phyloP scores from a whole-genome alignment of 73 alveolate species.

The Paramecium biaurelia region DNA sequence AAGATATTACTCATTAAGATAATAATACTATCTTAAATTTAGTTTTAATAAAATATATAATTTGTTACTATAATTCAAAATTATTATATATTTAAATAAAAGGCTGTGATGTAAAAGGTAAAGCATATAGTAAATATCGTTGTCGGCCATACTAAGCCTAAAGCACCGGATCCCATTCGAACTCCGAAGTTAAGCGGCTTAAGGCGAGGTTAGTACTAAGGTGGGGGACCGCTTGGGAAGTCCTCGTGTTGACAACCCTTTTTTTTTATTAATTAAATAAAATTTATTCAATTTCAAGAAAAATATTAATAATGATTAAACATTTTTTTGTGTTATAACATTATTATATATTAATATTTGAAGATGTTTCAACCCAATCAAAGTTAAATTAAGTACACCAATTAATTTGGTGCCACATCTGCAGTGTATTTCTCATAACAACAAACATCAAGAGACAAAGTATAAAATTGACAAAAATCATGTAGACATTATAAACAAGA shows the following conservation, averaged over 20 bases:
- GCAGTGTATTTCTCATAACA: constrained; percentile 5
- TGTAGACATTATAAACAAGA: background rate
- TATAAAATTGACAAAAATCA: background rate
- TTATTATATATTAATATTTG: background rate
- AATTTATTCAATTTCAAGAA: background rate
- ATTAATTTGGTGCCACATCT: constrained; percentile 46
- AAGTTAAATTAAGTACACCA: background rate
- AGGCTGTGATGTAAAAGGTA: background rate
- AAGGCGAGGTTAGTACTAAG: constrained; percentile 99
- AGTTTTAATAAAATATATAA: no score
- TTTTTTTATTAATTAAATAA: constrained; percentile 21
- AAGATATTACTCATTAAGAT: no score
- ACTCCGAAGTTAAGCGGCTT: constrained; percentile 99
- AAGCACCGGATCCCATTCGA: constrained; percentile 99
- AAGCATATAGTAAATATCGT: constrained; percentile 29
- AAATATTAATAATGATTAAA: background rate
- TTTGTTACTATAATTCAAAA: no score
- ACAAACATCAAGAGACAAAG: constrained; percentile 32
- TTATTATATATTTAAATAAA: no score
- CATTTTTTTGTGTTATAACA: background rate
- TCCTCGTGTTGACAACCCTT: constrained; percentile 91
- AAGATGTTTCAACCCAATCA: background rate
- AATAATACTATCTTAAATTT: no score
- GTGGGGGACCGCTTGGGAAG: constrained; percentile 99
- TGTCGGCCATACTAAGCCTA: constrained; percentile 99